phyloP scores from a whole-genome alignment of 371 early-diverging fungal genomes.

The Mucor indicus region DNA sequence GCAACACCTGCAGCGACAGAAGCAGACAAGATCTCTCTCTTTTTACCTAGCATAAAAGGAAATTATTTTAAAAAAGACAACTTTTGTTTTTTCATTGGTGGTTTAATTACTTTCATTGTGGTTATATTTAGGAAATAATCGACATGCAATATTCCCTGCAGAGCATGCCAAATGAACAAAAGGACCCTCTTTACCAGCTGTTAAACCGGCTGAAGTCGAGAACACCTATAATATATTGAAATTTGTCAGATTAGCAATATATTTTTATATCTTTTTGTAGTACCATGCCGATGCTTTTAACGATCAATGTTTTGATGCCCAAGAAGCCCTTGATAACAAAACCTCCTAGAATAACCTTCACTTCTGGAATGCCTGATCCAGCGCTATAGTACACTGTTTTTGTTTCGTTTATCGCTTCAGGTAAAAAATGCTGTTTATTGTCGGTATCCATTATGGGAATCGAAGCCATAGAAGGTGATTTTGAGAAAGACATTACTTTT shows the following conservation, averaged over 20 bases:
- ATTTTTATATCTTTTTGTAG: neutral
- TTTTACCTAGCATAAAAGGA: slow-evolving; percentile 37
- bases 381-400: slow-evolving; percentile 66
- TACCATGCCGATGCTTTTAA: slow-evolving; percentile 83
- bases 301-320: slow-evolving; percentile 78
- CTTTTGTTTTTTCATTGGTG: neutral
- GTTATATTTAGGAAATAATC: slow-evolving; percentile 79
- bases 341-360: slow-evolving; percentile 92
- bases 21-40: slow-evolving; percentile 86
- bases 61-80: neutral
- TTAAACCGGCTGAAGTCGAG: slow-evolving; percentile 81
- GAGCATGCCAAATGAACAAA: slow-evolving; percentile 93
- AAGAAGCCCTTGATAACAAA: slow-evolving; percentile 90
- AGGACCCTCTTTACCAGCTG: slow-evolving; percentile 93
- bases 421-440: neutral
- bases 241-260: slow-evolving; percentile 6
- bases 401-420: slow-evolving; percentile 18
- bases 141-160: slow-evolving; percentile 80
- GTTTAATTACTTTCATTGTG: slow-evolving; percentile 68
- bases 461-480: slow-evolving; percentile 23
- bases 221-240: slow-evolving; percentile 40
- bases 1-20: slow-evolving; percentile 89
- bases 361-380: slow-evolving; percentile 93
- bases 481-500: slow-evolving; percentile 12
- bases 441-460: slow-evolving; percentile 2